A percentile compares a stretch with the other conserved stretches of the same genome.
Evolutionary conservation across 2,329 filamentous ascomycete species (phyloP).

Genomic region (Elsinoe arachidis): DNA sequence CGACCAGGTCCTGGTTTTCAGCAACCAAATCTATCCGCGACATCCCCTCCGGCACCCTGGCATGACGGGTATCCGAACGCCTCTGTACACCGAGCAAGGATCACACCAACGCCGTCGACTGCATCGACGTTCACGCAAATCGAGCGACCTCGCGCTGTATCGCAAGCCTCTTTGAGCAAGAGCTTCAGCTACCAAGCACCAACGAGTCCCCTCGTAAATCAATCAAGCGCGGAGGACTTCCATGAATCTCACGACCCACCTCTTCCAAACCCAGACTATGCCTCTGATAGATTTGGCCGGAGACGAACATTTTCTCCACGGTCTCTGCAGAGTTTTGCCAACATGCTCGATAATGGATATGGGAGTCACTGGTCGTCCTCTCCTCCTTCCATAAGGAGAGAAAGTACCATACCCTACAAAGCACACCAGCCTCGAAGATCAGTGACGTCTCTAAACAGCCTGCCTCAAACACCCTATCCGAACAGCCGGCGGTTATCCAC

Average conservation of each 20-base stretch:
- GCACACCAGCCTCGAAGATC: slow-evolving; percentile 72
- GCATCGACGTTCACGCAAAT: slow-evolving; percentile 32
- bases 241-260: slow-evolving; percentile 42
- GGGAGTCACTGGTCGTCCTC: slow-evolving; percentile 14
- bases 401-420: slow-evolving; percentile 58
- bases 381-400: slow-evolving; percentile 45
- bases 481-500: slow-evolving; percentile 60
- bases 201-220: slow-evolving; percentile 85
- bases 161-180: slow-evolving; percentile 59
- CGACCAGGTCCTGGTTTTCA: background rate
- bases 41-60: slow-evolving; percentile 52
- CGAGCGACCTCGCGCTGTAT: slow-evolving; percentile 33
- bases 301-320: slow-evolving; percentile 65
- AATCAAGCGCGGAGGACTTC: slow-evolving; percentile 72
- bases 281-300: slow-evolving; percentile 27
- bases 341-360: background rate
- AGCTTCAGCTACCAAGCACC: slow-evolving; percentile 80
- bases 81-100: slow-evolving; percentile 19
- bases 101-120: slow-evolving; percentile 13
- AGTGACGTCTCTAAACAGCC: slow-evolving; percentile 50
- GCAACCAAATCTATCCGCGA: slow-evolving; percentile 25
- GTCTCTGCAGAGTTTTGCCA: slow-evolving; percentile 43
- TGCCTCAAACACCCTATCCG: slow-evolving; percentile 38
- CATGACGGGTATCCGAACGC: slow-evolving; percentile 38
- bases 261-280: slow-evolving; percentile 25